phyloP scores from a whole-genome alignment of 116 monocot species.

The Iris pallida region DNA sequence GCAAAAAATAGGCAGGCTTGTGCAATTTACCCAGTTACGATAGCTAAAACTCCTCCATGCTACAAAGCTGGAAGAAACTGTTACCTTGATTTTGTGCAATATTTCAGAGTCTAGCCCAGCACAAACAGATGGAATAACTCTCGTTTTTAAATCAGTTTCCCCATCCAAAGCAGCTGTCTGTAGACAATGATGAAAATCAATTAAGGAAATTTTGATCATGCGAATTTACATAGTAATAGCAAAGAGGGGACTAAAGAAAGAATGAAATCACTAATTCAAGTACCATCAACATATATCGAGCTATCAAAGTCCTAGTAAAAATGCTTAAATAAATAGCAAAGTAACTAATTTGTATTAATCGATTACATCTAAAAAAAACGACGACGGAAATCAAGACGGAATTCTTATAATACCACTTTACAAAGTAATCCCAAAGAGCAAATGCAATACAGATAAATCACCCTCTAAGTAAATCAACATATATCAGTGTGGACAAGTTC shows the following conservation, averaged over 20 bases:
- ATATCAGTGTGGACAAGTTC: not conserved
- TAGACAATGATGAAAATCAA: constrained; percentile 6
- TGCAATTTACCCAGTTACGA: not conserved
- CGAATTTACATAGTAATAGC: too few species aligned
- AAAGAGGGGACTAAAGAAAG: not conserved
- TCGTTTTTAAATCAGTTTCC: constrained; percentile 91
- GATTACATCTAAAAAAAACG: constrained; percentile 32
- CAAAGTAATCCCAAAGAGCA: not conserved
- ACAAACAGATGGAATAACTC: constrained; percentile 63
- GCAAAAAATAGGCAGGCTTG: too few species aligned
- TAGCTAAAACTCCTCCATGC: not conserved
- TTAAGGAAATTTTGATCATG: too few species aligned
- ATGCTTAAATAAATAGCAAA: too few species aligned
- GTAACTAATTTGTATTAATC: too few species aligned
- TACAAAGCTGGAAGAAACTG: constrained; percentile 5
- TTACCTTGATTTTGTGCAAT: constrained; percentile 77
- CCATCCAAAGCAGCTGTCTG: constrained; percentile 98
- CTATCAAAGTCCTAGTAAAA: too few species aligned
- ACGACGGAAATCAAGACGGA: not conserved
- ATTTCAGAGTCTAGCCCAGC: constrained; percentile 62
- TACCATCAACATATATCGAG: too few species aligned
- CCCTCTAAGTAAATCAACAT: not conserved
- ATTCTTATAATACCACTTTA: not conserved
- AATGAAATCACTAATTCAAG: too few species aligned
- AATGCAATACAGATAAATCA: not conserved